These are phyloP conservation scores for Conoideocrella luteorostrata DNA, from an alignment of 2,329 filamentous ascomycete genomes.

Conservation along the genomic window DNA sequence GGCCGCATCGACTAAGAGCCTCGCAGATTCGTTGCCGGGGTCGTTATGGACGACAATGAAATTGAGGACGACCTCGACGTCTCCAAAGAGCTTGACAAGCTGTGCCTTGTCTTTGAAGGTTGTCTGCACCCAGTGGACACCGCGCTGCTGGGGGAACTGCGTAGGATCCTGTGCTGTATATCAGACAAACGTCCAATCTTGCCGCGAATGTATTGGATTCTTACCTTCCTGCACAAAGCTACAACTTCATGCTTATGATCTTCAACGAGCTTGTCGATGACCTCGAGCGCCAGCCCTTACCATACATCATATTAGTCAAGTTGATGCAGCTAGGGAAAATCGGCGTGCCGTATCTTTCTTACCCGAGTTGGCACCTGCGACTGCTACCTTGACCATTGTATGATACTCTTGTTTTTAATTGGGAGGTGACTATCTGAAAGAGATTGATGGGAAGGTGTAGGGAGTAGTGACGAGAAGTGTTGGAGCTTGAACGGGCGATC, in stretches of 20 bases:
- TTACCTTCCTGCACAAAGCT: slow-evolving; percentile 42
- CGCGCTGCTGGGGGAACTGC: slow-evolving; percentile 9
- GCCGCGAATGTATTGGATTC: slow-evolving; percentile 7
- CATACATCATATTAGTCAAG: neutral
- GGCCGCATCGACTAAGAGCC: slow-evolving; percentile 48
- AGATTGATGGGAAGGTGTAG: no score
- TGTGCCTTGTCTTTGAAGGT: slow-evolving; percentile 32
- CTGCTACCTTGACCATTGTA: neutral
- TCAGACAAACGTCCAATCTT: neutral
- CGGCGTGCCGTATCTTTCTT: no score
- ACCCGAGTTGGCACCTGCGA: neutral
- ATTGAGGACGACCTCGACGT: slow-evolving; percentile 46
- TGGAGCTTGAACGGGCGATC: no score
- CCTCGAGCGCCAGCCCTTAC: slow-evolving; percentile 45
- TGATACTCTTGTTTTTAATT: no score
- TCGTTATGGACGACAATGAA: slow-evolving; percentile 36
- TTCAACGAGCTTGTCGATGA: slow-evolving; percentile 43
- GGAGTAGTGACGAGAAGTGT: no score
- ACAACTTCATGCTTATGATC: slow-evolving; percentile 45
- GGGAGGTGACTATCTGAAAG: no score
- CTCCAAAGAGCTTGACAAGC: slow-evolving; percentile 33
- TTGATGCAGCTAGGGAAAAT: neutral
- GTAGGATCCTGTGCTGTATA: slow-evolving; percentile 1
- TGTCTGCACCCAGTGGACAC: slow-evolving; percentile 33
- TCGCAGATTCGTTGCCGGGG: slow-evolving; percentile 24